Percentiles rank a stretch among this genome's conserved stretches.
Conservation (phyloP, 2,329 filamentous ascomycete species). For the Pezicula rhizophila region DNA sequence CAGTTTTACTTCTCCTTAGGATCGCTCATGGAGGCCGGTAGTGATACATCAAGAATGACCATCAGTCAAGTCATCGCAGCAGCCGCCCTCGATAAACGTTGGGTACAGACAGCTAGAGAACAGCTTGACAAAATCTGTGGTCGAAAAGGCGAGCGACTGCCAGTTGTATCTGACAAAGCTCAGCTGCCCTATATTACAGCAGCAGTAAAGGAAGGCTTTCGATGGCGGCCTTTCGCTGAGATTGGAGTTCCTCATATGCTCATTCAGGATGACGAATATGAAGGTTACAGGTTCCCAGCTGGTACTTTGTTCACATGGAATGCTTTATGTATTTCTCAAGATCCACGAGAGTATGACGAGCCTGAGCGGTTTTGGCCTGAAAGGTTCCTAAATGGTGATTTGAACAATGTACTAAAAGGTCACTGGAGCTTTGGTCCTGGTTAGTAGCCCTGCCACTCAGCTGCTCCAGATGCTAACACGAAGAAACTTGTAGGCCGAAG, state of each 20-base stretch:
- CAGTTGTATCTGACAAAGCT: constrained; percentile 33
- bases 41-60: constrained; percentile 34
- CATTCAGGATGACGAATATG: constrained; percentile 38
- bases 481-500: too few species aligned
- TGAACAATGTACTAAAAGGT: constrained; percentile 23
- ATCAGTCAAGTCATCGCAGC: constrained; percentile 26
- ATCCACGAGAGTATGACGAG: constrained; percentile 40
- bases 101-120: constrained; percentile 28
- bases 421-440: constrained; percentile 29
- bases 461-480: too few species aligned
- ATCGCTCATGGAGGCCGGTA: constrained; percentile 35
- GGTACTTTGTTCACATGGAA: constrained; percentile 37
- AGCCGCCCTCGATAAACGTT: constrained; percentile 15
- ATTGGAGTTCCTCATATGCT: constrained; percentile 31
- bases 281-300: constrained; percentile 37
- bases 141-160: constrained; percentile 30
- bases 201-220: constrained; percentile 38
- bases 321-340: constrained; percentile 33
- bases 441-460: neutral
- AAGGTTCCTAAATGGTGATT: constrained; percentile 37
- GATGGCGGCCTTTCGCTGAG: constrained; percentile 37
- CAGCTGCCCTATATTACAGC: constrained; percentile 36
- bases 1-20: constrained; percentile 27
- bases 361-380: constrained; percentile 40
- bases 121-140: constrained; percentile 39